phyloP scores from a whole-genome alignment of 2,329 filamentous ascomycete species.

The Xylaria digitata region DNA sequence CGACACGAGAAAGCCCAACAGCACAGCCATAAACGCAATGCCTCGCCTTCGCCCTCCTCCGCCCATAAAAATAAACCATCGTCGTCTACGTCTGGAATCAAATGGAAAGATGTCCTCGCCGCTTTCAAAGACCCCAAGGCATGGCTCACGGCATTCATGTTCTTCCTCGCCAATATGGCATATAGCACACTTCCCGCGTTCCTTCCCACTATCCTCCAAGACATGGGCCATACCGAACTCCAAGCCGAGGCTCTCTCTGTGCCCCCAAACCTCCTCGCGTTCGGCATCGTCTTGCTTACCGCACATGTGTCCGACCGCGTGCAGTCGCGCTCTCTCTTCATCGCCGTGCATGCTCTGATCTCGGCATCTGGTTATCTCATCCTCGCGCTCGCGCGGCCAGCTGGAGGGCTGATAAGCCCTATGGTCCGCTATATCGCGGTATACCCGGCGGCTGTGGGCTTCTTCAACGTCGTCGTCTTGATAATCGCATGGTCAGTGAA shows the following conservation, averaged over 20 bases:
- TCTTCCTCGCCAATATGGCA: constrained; percentile 88
- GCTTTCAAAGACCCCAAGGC: constrained; percentile 74
- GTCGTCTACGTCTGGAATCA: constrained; percentile 53
- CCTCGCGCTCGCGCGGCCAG: constrained; percentile 67
- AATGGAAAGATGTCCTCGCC: constrained; percentile 66
- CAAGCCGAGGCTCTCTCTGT: constrained; percentile 82
- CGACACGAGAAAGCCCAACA: constrained; percentile 58
- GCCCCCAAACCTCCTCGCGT: constrained; percentile 83
- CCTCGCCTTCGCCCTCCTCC: constrained; percentile 8
- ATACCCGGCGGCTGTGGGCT: constrained; percentile 82
- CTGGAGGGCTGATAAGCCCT: constrained; percentile 53
- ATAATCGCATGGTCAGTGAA: constrained; percentile 91
- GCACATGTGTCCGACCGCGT: constrained; percentile 77
- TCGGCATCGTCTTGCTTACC: constrained; percentile 76
- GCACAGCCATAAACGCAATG: constrained; percentile 8
- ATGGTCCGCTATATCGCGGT: constrained; percentile 76
- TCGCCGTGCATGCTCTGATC: constrained; percentile 75
- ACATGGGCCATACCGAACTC: constrained; percentile 77
- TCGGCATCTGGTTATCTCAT: constrained; percentile 71
- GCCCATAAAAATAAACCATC: not conserved
- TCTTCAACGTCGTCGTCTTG: constrained; percentile 85
- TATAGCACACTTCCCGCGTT: constrained; percentile 91
- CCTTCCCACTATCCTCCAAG: constrained; percentile 80
- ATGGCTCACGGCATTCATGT: constrained; percentile 83
- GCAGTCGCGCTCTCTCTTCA: constrained; percentile 70